These are phyloP conservation scores for Oryza glumipatula DNA, from an alignment of 176 grass and related monocot genomes.

Conservation along the genomic window DNA sequence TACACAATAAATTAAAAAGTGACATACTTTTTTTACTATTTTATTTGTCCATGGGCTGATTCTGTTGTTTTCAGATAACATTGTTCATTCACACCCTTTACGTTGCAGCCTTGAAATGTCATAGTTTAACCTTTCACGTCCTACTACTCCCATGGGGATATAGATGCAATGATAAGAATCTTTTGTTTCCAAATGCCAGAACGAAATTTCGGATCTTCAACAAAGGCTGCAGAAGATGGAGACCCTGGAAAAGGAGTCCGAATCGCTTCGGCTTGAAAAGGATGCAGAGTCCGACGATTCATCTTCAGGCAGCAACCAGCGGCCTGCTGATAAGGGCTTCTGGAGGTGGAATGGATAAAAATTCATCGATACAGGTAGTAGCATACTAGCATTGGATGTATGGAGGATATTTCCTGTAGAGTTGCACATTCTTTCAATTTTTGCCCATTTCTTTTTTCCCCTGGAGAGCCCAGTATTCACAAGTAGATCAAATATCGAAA, in stretches of 20 bases:
- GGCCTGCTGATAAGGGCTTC: not conserved
- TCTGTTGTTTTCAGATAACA: not conserved
- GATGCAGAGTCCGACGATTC: not conserved
- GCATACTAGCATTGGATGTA: not conserved
- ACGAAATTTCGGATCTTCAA: slow-evolving; percentile 46
- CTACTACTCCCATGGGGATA: not conserved
- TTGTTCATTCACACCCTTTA: not conserved
- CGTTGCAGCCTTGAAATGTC: not conserved
- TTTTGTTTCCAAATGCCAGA: slow-evolving; percentile 22
- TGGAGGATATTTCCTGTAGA: not conserved
- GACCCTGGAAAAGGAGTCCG: slow-evolving; percentile 46
- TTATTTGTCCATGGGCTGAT: not conserved
- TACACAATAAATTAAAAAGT: not conserved
- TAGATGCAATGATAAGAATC: not conserved
- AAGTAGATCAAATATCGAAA: not conserved
- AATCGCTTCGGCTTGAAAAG: slow-evolving; percentile 30
- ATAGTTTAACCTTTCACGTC: not conserved
- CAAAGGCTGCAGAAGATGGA: slow-evolving; percentile 52
- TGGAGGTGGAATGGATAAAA: slow-evolving; percentile 52
- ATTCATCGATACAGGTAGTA: not conserved
- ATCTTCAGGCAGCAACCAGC: slow-evolving; percentile 23
- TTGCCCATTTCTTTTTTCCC: not conserved
- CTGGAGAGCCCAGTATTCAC: not conserved
- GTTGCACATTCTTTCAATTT: slow-evolving; percentile 21
- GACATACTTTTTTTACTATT: not conserved